Conservation (phyloP, 371 early-diverging fungal species). For the Lichtheimia hyalospora region DNA sequence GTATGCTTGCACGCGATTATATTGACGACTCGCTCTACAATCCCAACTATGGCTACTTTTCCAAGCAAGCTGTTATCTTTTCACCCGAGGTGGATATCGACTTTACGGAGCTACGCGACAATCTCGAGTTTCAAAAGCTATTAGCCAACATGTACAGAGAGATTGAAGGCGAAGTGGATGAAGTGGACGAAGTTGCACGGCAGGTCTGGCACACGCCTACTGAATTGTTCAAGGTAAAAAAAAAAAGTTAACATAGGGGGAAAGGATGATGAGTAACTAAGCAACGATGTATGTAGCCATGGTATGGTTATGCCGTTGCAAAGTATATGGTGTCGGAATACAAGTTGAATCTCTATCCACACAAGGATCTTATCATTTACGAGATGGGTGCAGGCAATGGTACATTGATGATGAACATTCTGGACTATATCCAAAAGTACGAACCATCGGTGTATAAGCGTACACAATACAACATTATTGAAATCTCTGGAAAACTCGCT, state of each 20-base stretch:
- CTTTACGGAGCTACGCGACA: conserved; percentile 70
- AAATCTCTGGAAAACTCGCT: conserved; percentile 85
- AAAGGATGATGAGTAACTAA: too few species aligned
- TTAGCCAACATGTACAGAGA: conserved; percentile 80
- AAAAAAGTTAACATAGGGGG: not conserved
- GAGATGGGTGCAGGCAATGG: conserved; percentile 98
- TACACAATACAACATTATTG: conserved; percentile 88
- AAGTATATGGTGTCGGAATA: conserved; percentile 84
- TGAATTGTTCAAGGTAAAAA: conserved; percentile 86
- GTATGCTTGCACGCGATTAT: conserved; percentile 86
- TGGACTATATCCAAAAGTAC: conserved; percentile 79
- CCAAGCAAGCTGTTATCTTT: conserved; percentile 90
- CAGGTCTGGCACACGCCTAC: conserved; percentile 98
- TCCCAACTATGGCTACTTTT: conserved; percentile 95
- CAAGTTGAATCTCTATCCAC: conserved; percentile 59
- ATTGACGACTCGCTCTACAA: conserved; percentile 96
- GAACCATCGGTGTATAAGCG: conserved; percentile 80
- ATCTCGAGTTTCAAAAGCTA: conserved; percentile 78
- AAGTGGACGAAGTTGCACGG: conserved; percentile 63
- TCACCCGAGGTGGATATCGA: conserved; percentile 76
- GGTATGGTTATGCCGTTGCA: conserved; percentile 92
- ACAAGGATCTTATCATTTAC: conserved; percentile 79
- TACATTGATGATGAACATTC: conserved; percentile 89
- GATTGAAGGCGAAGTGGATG: conserved; percentile 67
- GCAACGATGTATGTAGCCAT: conserved; percentile 53